Evolutionary conservation across 2,329 filamentous ascomycete genomes (phyloP).

Genomic region (Aspergillus fischeri): DNA sequence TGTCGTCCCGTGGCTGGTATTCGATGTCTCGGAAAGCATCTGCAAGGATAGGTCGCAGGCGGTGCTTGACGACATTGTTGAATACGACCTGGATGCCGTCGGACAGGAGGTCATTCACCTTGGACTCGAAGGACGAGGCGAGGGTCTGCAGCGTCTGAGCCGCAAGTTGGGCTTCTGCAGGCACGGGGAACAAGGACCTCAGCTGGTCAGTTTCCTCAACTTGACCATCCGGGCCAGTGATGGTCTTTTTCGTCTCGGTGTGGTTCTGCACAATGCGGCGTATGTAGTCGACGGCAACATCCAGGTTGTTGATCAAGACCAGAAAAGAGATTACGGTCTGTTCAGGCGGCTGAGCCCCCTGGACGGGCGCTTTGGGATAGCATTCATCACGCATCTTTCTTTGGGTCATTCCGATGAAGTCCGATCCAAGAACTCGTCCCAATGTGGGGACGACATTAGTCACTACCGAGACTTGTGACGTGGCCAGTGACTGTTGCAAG

Average conservation of each 20-base stretch:
- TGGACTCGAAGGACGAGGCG: conserved; percentile 67
- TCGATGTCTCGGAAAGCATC: conserved; percentile 91
- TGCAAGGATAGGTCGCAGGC: conserved; percentile 75
- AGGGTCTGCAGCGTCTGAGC: conserved; percentile 64
- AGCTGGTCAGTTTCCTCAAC: conserved; percentile 38
- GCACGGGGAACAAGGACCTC: conserved; percentile 71
- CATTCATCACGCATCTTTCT: conserved; percentile 96
- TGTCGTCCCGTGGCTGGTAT: conserved; percentile 65
- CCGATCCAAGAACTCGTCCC: conserved; percentile 73
- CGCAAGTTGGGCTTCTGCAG: conserved; percentile 68
- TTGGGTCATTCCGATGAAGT: conserved; percentile 96
- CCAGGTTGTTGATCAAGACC: conserved; percentile 91
- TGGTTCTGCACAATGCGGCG: conserved; percentile 74
- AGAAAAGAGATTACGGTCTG: conserved; percentile 85
- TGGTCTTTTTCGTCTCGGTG: conserved; percentile 41
- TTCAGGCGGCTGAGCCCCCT: conserved; percentile 81
- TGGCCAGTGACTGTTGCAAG: conserved; percentile 78
- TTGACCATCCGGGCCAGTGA: conserved; percentile 13
- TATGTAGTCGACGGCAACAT: conserved; percentile 87
- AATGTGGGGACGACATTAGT: conserved; percentile 74
- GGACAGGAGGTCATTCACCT: conserved; percentile 74
- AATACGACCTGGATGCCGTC: conserved; percentile 86
- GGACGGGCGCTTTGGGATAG: conserved; percentile 74
- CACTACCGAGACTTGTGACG: conserved; percentile 75
- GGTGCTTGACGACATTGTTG: conserved; percentile 78